phyloP scores from a whole-genome alignment of 106 monocot species.

The Allium fistulosum region DNA sequence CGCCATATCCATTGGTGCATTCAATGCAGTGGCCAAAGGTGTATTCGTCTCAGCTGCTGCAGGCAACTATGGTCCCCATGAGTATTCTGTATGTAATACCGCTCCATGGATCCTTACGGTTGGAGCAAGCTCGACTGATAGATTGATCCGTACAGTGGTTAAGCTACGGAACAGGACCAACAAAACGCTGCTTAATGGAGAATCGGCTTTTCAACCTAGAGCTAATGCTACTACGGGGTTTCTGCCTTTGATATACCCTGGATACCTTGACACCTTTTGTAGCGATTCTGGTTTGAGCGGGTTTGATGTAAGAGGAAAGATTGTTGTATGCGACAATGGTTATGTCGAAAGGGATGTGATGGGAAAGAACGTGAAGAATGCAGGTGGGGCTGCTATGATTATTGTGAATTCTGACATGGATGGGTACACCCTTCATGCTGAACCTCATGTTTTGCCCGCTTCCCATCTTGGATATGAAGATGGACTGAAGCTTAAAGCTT shows the following conservation, averaged over 20 bases:
- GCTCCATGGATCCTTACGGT: conserved; percentile 33
- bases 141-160: conserved; percentile 12
- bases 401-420: neutral
- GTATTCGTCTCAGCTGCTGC: conserved; percentile 9
- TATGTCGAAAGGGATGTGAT: neutral
- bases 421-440: neutral
- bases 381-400: conserved; percentile 46
- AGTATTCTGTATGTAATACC: conserved; percentile 19
- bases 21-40: conserved; percentile 27
- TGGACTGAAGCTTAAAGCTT: conserved; percentile 9
- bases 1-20: conserved; percentile 27
- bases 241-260: conserved; percentile 26
- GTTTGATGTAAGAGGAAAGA: conserved; percentile 20
- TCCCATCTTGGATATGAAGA: conserved; percentile 12
- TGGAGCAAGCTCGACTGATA: conserved; percentile 22
- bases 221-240: neutral
- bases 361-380: conserved; percentile 20
- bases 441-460: conserved; percentile 17
- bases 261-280: neutral
- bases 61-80: conserved; percentile 14
- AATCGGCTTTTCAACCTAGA: conserved; percentile 7
- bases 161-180: conserved; percentile 16
- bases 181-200: conserved; percentile 9
- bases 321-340: conserved; percentile 22
- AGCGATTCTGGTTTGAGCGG: conserved; percentile 4